Conservation (phyloP, 441 rosid species). For the Arabidopsis lyrata region DNA sequence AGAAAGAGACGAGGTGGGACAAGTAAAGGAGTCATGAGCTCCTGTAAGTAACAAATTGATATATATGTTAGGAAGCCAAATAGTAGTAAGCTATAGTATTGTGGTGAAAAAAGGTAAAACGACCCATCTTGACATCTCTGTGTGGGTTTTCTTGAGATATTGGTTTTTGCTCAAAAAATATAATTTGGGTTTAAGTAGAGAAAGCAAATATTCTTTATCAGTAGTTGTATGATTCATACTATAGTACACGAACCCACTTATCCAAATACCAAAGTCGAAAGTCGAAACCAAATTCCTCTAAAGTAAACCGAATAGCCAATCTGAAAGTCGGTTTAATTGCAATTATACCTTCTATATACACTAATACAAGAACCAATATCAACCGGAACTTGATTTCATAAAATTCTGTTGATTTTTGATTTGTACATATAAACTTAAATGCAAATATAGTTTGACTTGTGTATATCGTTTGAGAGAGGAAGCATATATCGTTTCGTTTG, state of each 20-base stretch:
- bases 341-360: neutral
- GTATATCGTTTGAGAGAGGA: neutral
- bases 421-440: neutral
- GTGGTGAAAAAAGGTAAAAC: neutral
- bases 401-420: neutral
- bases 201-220: neutral
- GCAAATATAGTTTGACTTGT: neutral
- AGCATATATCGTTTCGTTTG: too few relatives aligned
- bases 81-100: slow-evolving; percentile 18
- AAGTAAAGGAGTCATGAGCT: slow-evolving; percentile 22
- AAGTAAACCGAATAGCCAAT: slow-evolving; percentile 4
- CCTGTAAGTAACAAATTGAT: neutral
- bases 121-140: slow-evolving; percentile 17
- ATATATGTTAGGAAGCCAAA: slow-evolving; percentile 16
- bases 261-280: neutral
- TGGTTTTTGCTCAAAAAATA: neutral
- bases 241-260: neutral
- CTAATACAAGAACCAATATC: too few relatives aligned
- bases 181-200: too few relatives aligned
- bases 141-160: slow-evolving; percentile 18
- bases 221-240: too few relatives aligned
- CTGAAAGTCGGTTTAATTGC: neutral
- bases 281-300: neutral
- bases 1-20: slow-evolving; percentile 26
- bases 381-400: too few relatives aligned